Conservation (phyloP, 768 basidiomycete genomes). For the Cubamyces lactineus region DNA sequence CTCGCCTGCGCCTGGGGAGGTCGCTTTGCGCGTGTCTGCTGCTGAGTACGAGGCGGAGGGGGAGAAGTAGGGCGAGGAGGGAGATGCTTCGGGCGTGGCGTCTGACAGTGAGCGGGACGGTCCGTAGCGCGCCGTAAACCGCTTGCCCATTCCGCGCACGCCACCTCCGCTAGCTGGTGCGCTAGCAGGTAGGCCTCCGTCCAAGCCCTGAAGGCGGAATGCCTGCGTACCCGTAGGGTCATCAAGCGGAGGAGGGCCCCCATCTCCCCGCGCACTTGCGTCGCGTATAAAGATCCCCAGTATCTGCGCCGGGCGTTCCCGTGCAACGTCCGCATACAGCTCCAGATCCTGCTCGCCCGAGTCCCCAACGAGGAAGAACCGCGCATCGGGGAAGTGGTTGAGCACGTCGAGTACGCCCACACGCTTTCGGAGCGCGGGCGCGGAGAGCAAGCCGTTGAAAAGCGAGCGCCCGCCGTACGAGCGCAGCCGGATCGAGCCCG, state of each 20-base stretch:
- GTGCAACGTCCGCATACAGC: constrained; percentile 78
- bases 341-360: constrained; percentile 96
- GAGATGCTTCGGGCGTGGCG: constrained; percentile 6
- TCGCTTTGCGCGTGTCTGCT: too few relatives aligned
- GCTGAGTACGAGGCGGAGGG: background rate
- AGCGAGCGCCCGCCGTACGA: constrained; percentile 86
- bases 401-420: constrained; percentile 79
- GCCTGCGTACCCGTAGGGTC: constrained; percentile 61
- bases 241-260: constrained; percentile 42
- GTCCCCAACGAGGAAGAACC: constrained; percentile 89
- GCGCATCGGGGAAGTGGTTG: constrained; percentile 69
- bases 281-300: constrained; percentile 85
- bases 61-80: background rate
- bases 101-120: constrained; percentile 24
- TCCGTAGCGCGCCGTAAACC: constrained; percentile 1
- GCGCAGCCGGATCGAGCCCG: constrained; percentile 78
- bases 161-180: constrained; percentile 3
- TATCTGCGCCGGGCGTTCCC: constrained; percentile 69
- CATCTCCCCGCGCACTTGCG: constrained; percentile 48
- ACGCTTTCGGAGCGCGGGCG: constrained; percentile 83
- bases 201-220: constrained; percentile 3
- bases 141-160: constrained; percentile 9
- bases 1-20: background rate
- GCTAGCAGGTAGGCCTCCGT: background rate
- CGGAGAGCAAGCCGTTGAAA: constrained; percentile 80